Percentiles rank a stretch among this genome's conserved stretches.
phyloP scores from a whole-genome alignment of 208 protist genomes.

The Crithidia thermophila region DNA sequence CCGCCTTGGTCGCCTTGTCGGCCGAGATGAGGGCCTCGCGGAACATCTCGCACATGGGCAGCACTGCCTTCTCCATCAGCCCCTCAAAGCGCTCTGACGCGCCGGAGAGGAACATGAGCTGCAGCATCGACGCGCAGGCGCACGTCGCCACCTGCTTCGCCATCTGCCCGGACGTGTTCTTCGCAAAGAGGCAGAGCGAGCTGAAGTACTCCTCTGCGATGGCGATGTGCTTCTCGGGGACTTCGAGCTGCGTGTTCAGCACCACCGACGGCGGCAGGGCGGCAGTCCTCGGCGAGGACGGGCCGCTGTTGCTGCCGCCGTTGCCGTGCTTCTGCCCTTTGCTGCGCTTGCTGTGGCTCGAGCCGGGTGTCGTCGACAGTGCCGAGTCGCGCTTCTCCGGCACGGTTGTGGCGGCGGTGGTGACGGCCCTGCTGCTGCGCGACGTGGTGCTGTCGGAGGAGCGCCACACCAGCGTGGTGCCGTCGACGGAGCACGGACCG shows the following conservation, averaged over 20 bases:
- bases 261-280: conserved; percentile 14
- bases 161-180: conserved; percentile 71
- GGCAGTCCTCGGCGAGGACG: background rate
- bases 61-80: conserved; percentile 58
- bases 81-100: conserved; percentile 40
- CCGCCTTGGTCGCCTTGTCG: conserved; percentile 81
- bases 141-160: conserved; percentile 79
- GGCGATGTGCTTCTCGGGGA: conserved; percentile 43
- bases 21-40: conserved; percentile 63
- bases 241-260: conserved; percentile 47
- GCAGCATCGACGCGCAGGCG: conserved; percentile 82
- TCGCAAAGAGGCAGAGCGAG: conserved; percentile 63
- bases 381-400: conserved; percentile 10
- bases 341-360: conserved; percentile 19
- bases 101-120: conserved; percentile 62
- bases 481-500: conserved; percentile 38
- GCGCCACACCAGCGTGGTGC: conserved; percentile 25
- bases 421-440: background rate
- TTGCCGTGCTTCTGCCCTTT: conserved; percentile 7
- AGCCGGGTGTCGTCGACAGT: conserved; percentile 2
- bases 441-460: background rate
- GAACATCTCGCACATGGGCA: conserved; percentile 84
- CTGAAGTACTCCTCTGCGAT: conserved; percentile 80
- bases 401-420: background rate
- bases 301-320: background rate